Evolutionary conservation across 306 rosid species (phyloP), one percentile per base, ranked within the genome.

Genomic region (Sesbania bispinosa): DNA sequence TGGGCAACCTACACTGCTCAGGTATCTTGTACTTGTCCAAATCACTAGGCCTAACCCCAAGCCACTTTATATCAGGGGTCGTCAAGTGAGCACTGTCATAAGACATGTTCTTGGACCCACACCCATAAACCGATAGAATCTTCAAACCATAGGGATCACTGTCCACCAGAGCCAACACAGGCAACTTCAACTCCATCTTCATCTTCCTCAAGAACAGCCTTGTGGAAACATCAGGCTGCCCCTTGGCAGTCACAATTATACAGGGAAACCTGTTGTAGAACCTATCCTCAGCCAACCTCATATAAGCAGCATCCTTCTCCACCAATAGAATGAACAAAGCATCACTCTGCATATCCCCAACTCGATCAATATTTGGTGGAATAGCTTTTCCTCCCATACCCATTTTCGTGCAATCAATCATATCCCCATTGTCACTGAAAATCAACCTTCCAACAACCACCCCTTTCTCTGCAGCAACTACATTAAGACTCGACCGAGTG

Each of bases 331-430:
- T 88, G 51, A 93, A 93, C 48, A 88, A 39, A 3, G 98, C 98
- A 74, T 90, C 98, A 24, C 97, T 93, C 74, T 85, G 87, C 98
- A 93, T 88, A 83, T 93, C 92, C 72, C 92, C 97, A 39, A 93
- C 97, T 62, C 97, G 78, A 47, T 85, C 93, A 38, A 93, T 93
- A 75, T 93, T 90, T 0, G 98, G 98, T 0, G 98, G 98, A 50
- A 93, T 90, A 0, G 97, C 97, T 8, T 93, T 90, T 2, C 97
- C 98, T 0, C 98, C 98, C 97, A 90, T 88, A 0, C 98, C 98
- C 98, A 93, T 93, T 65, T 93, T 93, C 0, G 98, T 90, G 66
- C 98, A 93, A 47, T 93, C 98, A 2, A 93, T 93, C 90, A 90
- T 84, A 60, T 93, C 98, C 3, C 98, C 97, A 53, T 88, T 87